A percentile compares a stretch with the other conserved stretches of the same genome.
These are phyloP conservation scores for Cucumis cinereus DNA, from an alignment of 306 rosid genomes.

Conservation along the genomic window DNA sequence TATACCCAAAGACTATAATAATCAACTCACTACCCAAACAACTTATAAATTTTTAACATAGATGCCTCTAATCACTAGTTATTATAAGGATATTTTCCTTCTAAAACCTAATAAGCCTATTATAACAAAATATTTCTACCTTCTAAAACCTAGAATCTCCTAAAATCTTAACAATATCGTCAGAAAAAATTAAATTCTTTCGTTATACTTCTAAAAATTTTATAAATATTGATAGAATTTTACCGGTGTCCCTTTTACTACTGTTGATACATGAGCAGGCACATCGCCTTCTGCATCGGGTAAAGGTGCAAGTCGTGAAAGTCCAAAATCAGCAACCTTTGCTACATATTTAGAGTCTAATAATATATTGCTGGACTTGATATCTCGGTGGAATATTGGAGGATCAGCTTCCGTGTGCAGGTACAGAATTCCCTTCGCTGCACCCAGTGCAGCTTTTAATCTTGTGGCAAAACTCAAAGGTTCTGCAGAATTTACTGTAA, in stretches of 20 bases:
- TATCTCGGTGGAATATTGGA: constrained; percentile 92
- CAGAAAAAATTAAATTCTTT: background rate
- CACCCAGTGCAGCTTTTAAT: constrained; percentile 63
- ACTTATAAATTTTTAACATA: background rate
- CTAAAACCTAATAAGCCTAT: background rate
- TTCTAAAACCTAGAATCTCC: background rate
- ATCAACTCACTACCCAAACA: no score
- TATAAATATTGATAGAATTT: constrained; percentile 7
- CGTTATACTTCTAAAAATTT: background rate
- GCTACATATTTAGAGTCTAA: constrained; percentile 56
- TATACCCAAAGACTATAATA: no score
- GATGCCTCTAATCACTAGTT: background rate
- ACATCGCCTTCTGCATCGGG: constrained; percentile 59
- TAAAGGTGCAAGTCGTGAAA: constrained; percentile 89
- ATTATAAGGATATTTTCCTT: background rate
- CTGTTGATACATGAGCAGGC: constrained; percentile 79
- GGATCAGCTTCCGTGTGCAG: constrained; percentile 96
- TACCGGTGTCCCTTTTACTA: constrained; percentile 98
- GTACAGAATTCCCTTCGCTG: constrained; percentile 83
- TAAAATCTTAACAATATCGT: background rate
- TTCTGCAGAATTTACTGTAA: constrained; percentile 39
- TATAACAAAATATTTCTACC: background rate
- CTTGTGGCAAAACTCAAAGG: constrained; percentile 58
- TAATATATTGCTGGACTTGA: constrained; percentile 88
- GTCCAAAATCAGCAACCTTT: constrained; percentile 98